Percentiles rank a stretch among this genome's conserved stretches.
Conservation (phyloP, 768 basidiomycete species). For the Lactarius hengduanensis region DNA sequence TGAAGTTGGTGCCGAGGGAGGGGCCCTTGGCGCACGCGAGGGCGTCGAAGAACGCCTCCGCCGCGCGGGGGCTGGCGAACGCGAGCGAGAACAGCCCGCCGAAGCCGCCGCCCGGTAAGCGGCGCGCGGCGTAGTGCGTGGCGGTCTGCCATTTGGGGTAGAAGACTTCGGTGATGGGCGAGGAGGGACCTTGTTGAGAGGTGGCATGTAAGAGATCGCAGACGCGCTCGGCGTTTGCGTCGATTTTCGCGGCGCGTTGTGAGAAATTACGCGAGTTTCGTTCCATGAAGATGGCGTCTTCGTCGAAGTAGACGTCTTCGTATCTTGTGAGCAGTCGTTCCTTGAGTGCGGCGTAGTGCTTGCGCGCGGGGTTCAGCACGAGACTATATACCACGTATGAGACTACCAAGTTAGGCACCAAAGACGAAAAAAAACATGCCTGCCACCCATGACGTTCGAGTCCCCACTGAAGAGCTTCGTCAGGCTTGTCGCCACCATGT, state of each 20-base stretch:
- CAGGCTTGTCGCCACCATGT: conserved; percentile 88
- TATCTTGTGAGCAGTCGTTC: conserved; percentile 53
- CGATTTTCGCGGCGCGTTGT: conserved; percentile 70
- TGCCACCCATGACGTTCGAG: conserved; percentile 96
- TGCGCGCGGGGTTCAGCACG: conserved; percentile 78
- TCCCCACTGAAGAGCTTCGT: conserved; percentile 95
- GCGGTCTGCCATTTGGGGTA: conserved; percentile 84
- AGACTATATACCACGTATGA: conserved; percentile 63
- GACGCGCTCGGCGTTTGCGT: conserved; percentile 76
- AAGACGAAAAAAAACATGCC: conserved; percentile 48
- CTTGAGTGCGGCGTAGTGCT: conserved; percentile 68
- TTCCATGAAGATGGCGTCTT: conserved; percentile 96
- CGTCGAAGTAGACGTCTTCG: conserved; percentile 85
- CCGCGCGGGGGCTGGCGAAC: conserved; percentile 68
- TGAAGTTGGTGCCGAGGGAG: conserved; percentile 92
- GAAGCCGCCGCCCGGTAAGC: conserved; percentile 45
- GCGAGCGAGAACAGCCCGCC: conserved; percentile 88
- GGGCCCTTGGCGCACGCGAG: conserved; percentile 88
- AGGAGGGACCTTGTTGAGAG: conserved; percentile 42
- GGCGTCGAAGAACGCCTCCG: conserved; percentile 80
- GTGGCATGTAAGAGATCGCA: conserved; percentile 69
- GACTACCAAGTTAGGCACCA: neutral
- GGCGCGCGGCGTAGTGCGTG: conserved; percentile 68
- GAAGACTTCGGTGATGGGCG: conserved; percentile 69
- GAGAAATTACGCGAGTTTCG: conserved; percentile 95